Conservation (phyloP, 78 protist genomes). For the Guillardia theta region DNA sequence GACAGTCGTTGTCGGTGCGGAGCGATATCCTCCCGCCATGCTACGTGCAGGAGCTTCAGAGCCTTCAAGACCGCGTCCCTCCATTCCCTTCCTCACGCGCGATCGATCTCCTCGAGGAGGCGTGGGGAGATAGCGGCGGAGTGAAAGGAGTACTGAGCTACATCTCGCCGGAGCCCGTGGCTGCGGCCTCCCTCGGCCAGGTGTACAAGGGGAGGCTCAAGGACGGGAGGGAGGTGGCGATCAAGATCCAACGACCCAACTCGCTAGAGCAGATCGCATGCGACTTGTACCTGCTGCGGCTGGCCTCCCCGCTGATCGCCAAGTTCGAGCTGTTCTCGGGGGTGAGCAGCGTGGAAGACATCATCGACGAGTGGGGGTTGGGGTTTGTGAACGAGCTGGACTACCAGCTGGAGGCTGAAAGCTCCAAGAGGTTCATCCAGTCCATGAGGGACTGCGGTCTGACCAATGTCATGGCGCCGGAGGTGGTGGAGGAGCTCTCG, state of each 20-base stretch:
- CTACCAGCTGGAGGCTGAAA: not conserved
- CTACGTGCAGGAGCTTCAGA: not conserved
- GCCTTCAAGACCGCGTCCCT: not conserved
- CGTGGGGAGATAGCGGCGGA: no score
- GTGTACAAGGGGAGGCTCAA: not conserved
- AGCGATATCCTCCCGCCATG: not conserved
- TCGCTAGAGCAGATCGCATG: not conserved
- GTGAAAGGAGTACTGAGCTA: no score
- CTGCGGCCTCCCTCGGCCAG: not conserved
- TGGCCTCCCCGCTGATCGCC: not conserved
- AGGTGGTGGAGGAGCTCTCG: not conserved
- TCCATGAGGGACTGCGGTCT: not conserved
- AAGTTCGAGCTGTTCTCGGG: not conserved
- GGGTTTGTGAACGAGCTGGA: constrained; percentile 36
- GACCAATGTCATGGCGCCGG: not conserved
- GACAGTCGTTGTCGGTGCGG: not conserved
- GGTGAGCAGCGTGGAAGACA: not conserved
- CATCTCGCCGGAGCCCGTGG: no score
- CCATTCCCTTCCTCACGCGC: no score
- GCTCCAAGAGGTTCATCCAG: not conserved
- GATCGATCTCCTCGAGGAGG: no score
- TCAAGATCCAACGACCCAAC: not conserved
- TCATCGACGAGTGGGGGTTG: constrained; percentile 45
- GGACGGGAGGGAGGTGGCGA: not conserved
- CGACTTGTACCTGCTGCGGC: not conserved